Evolutionary conservation across 108 stramenopile species (phyloP).

Genomic region (Cyclostephanos tholiformis): DNA sequence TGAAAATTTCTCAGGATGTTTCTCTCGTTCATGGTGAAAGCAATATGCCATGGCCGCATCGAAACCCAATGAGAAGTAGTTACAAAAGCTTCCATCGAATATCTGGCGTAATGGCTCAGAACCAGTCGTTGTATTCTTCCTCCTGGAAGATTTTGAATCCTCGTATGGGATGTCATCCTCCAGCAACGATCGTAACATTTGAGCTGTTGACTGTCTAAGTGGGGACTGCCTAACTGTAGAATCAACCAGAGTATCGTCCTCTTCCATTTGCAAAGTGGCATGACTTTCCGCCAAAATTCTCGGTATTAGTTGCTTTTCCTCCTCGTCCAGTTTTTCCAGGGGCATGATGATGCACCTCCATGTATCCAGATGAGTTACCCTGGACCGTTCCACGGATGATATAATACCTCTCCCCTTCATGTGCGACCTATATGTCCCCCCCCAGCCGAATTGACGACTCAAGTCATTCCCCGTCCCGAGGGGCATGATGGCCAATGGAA

Average conservation of each 20-base stretch:
- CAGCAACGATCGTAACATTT: background rate
- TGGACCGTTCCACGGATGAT: conserved; percentile 41
- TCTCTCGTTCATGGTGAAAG: conserved; percentile 63
- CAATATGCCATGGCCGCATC: conserved; percentile 64
- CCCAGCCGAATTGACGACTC: conserved; percentile 66
- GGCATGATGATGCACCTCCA: conserved; percentile 59
- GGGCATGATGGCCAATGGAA: conserved; percentile 79
- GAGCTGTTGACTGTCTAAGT: background rate
- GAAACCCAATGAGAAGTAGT: conserved; percentile 75
- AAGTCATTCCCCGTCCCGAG: conserved; percentile 78
- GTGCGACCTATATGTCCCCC: conserved; percentile 35
- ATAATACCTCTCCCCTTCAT: conserved; percentile 57
- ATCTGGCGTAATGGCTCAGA: conserved; percentile 19
- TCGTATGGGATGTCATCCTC: conserved; percentile 6
- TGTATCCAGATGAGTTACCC: conserved; percentile 50
- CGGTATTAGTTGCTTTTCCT: conserved; percentile 53
- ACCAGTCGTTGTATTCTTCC: background rate
- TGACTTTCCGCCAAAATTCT: conserved; percentile 40
- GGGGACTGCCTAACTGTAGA: background rate
- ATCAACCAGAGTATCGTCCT: background rate
- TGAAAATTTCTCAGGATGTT: conserved; percentile 64
- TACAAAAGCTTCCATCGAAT: conserved; percentile 74
- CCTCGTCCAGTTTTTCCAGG: conserved; percentile 24
- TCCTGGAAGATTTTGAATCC: conserved; percentile 1
- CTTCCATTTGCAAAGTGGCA: background rate